A percentile compares a stretch with the other conserved stretches of the same genome.
These are phyloP conservation scores for Candida michaelii DNA, from an alignment of 805 yeast genomes.

Conservation along the genomic window DNA sequence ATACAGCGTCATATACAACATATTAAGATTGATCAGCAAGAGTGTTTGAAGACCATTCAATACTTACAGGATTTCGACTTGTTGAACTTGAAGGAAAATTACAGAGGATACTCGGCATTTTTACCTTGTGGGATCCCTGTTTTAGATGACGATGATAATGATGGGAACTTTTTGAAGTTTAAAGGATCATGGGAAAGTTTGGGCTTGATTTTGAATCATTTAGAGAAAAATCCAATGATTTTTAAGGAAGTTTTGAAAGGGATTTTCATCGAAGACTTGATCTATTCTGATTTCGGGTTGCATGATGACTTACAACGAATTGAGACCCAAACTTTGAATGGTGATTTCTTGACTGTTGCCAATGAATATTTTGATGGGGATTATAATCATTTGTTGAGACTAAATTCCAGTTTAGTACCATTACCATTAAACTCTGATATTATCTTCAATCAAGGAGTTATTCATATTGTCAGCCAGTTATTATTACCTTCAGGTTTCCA, in stretches of 20 bases:
- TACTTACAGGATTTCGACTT: constrained; percentile 55
- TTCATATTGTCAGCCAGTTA: constrained; percentile 63
- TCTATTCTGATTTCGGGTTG: constrained; percentile 62
- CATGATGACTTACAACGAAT: constrained; percentile 16
- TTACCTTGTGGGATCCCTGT: constrained; percentile 61
- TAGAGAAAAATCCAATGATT: constrained; percentile 51
- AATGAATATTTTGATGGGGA: constrained; percentile 20
- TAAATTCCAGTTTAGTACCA: constrained; percentile 33
- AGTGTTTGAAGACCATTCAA: constrained; percentile 63
- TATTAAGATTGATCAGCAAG: constrained; percentile 32
- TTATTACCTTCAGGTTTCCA: constrained; percentile 56
- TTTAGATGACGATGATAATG: constrained; percentile 11
- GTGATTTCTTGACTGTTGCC: constrained; percentile 26
- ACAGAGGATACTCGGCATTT: constrained; percentile 68
- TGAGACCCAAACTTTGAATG: constrained; percentile 23
- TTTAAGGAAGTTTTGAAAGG: constrained; percentile 56
- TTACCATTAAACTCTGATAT: constrained; percentile 57
- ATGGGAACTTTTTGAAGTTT: not conserved
- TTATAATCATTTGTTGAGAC: constrained; percentile 22
- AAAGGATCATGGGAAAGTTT: constrained; percentile 54
- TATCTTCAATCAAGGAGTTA: constrained; percentile 79
- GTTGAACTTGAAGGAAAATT: constrained; percentile 51
- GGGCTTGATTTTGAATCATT: constrained; percentile 58
- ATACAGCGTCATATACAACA: constrained; percentile 27
- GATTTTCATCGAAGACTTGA: constrained; percentile 57